A percentile compares a stretch with the other conserved stretches of the same genome.
These are phyloP conservation scores for Mycena belliarum DNA, from an alignment of 768 basidiomycete species.

Conservation along the genomic window DNA sequence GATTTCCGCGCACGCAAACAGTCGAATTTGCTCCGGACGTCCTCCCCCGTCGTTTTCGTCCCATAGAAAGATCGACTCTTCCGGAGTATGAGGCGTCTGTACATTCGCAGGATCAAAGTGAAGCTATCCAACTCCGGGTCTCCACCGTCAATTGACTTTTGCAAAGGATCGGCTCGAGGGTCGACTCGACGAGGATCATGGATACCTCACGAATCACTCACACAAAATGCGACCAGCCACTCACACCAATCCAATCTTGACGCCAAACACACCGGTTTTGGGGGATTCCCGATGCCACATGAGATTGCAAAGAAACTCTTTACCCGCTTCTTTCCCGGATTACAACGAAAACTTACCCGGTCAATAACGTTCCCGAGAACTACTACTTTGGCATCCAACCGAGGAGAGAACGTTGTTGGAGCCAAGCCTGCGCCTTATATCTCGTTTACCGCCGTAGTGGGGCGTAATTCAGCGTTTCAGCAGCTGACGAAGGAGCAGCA, in stretches of 20 bases:
- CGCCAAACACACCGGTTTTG: constrained; percentile 53
- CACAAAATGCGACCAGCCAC: constrained; percentile 21
- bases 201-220: constrained; percentile 24
- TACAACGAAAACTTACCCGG: constrained; percentile 57
- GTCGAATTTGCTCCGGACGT: constrained; percentile 50
- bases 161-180: constrained; percentile 28
- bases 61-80: constrained; percentile 19
- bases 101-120: constrained; percentile 23
- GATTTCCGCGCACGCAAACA: constrained; percentile 38
- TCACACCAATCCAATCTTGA: constrained; percentile 22
- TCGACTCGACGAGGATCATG: constrained; percentile 24
- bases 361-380: constrained; percentile 79
- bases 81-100: constrained; percentile 14
- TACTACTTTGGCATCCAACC: constrained; percentile 54
- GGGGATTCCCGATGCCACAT: constrained; percentile 76
- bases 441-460: constrained; percentile 82
- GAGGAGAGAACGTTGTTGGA: constrained; percentile 39
- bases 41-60: constrained; percentile 26
- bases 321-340: constrained; percentile 59
- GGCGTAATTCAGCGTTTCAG: constrained; percentile 75
- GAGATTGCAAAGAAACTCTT: constrained; percentile 53
- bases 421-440: constrained; percentile 73
- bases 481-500: constrained; percentile 76
- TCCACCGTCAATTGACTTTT: not conserved
- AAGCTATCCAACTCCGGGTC: not conserved